These are phyloP conservation scores for Termitomyces sp. DNA, from an alignment of 768 basidiomycete genomes.

Conservation along the genomic window DNA sequence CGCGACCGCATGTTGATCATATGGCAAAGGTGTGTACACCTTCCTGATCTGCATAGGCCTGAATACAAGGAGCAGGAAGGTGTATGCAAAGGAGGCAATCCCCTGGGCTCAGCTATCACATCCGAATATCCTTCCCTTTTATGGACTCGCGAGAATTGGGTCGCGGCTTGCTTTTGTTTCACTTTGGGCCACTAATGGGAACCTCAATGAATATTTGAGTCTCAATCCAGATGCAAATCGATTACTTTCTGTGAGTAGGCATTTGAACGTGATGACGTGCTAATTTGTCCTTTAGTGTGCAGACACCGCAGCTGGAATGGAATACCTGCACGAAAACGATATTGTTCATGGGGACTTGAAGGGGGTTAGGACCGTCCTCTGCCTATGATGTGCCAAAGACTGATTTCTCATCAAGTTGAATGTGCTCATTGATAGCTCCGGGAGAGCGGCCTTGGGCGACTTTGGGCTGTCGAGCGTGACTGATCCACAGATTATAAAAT, in stretches of 20 bases:
- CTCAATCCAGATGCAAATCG: background rate
- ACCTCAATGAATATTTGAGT: background rate
- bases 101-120: constrained; percentile 2
- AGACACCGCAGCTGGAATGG: constrained; percentile 1
- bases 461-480: background rate
- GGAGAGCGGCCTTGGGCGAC: background rate
- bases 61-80: background rate
- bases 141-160: background rate
- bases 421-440: background rate
- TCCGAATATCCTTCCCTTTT: background rate
- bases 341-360: constrained; percentile 4
- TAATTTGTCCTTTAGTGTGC: background rate
- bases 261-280: too few relatives aligned
- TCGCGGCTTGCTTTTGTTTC: background rate
- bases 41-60: too few relatives aligned
- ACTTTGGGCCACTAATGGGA: background rate
- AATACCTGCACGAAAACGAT: constrained; percentile 1
- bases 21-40: background rate
- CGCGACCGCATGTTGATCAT: background rate
- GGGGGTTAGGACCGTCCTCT: background rate
- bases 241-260: background rate
- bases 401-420: background rate
- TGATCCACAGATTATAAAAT: background rate
- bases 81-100: background rate
- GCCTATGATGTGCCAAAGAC: background rate